Percentiles rank a stretch among this genome's conserved stretches.
Evolutionary conservation across 306 rosid species (phyloP).

Genomic region (Cicer pinnatifidum): DNA sequence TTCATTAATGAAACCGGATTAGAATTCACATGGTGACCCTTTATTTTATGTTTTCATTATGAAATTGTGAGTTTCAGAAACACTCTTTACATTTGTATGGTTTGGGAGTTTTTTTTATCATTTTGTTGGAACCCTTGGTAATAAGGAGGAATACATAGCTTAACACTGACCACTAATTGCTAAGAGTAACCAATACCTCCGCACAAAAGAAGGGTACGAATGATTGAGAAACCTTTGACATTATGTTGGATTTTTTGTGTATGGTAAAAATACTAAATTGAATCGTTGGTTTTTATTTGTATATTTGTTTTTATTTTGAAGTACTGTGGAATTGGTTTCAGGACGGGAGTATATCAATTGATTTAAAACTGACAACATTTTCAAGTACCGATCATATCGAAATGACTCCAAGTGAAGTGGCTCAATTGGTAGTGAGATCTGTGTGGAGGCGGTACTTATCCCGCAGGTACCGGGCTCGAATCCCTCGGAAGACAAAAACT

Average conservation of each 20-base stretch:
- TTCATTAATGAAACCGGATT: too few relatives aligned
- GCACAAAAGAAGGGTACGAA: neutral
- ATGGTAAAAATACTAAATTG: neutral
- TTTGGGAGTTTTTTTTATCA: neutral
- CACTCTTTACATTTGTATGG: neutral
- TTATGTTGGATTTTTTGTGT: neutral
- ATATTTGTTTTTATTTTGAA: slow-evolving; percentile 13
- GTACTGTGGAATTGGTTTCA: slow-evolving; percentile 45
- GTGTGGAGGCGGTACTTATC: too few relatives aligned
- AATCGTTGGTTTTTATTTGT: neutral
- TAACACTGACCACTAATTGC: too few relatives aligned
- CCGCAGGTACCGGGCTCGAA: too few relatives aligned
- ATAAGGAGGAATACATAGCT: slow-evolving; percentile 38
- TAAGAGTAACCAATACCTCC: too few relatives aligned
- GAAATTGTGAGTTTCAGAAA: too few relatives aligned
- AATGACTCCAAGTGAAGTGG: slow-evolving; percentile 83
- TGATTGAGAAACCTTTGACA: neutral
- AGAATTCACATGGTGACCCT: too few relatives aligned
- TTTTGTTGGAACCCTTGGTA: neutral
- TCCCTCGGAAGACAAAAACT: too few relatives aligned
- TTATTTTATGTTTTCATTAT: too few relatives aligned
- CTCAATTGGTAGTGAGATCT: too few relatives aligned
- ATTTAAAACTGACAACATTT: slow-evolving; percentile 80
- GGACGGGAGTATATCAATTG: slow-evolving; percentile 92
- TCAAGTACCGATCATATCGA: slow-evolving; percentile 83